These are phyloP conservation scores for Pichia nanzhaoensis DNA, from an alignment of 805 yeast genomes.

Conservation along the genomic window DNA sequence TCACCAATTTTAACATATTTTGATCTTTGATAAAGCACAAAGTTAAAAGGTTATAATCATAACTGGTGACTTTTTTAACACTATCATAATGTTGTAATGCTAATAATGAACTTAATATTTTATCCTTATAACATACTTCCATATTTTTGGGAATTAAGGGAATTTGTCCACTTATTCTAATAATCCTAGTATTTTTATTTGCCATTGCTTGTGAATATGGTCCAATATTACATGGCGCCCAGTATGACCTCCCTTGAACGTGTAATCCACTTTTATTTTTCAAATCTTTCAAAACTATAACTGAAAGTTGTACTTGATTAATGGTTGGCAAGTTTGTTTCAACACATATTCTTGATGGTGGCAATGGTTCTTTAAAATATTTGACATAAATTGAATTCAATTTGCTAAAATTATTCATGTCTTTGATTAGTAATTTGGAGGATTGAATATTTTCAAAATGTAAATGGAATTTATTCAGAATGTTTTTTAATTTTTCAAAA, in stretches of 20 bases:
- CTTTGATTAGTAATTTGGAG: slow-evolving; percentile 51
- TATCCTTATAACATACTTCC: slow-evolving; percentile 35
- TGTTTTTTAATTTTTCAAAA: slow-evolving; percentile 36
- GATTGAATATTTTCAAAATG: slow-evolving; percentile 46
- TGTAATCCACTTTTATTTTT: slow-evolving; percentile 63
- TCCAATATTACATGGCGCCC: slow-evolving; percentile 99
- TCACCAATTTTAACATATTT: slow-evolving; percentile 26
- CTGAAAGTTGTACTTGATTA: slow-evolving; percentile 50
- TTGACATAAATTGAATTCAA: slow-evolving; percentile 57
- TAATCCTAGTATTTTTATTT: slow-evolving; percentile 42
- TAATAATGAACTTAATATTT: slow-evolving; percentile 36
- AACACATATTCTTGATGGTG: slow-evolving; percentile 88
- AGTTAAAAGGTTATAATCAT: slow-evolving; percentile 37
- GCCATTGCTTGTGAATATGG: slow-evolving; percentile 87
- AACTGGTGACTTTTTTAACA: slow-evolving; percentile 50
- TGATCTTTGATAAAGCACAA: slow-evolving; percentile 48
- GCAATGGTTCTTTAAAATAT: slow-evolving; percentile 54
- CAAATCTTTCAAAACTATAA: slow-evolving; percentile 37
- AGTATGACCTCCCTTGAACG: slow-evolving; percentile 86
- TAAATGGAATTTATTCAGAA: slow-evolving; percentile 29
- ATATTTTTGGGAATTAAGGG: slow-evolving; percentile 72
- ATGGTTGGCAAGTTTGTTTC: slow-evolving; percentile 44
- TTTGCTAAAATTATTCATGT: slow-evolving; percentile 57
- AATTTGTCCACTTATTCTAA: slow-evolving; percentile 82
- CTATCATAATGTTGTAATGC: slow-evolving; percentile 70